A percentile compares a stretch with the other conserved stretches of the same genome.
Evolutionary conservation across 805 yeast species (phyloP).

Genomic region (Candida cerambycidarum): DNA sequence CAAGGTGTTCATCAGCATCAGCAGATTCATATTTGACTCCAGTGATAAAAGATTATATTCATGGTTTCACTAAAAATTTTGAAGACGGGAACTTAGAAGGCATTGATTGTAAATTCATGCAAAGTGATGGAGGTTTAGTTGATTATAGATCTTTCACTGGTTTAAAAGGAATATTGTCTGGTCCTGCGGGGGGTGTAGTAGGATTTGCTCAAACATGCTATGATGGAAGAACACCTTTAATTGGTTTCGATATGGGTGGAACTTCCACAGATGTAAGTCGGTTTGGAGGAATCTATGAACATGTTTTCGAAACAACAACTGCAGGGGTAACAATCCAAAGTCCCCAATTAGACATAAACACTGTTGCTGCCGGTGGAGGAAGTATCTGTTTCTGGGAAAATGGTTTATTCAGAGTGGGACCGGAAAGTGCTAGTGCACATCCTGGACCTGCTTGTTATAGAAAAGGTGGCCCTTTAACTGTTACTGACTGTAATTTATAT

Average conservation of each 20-base stretch:
- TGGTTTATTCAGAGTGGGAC: conserved; percentile 68
- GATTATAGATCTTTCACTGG: conserved; percentile 20
- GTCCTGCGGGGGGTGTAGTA: conserved; percentile 27
- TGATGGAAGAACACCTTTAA: conserved; percentile 53
- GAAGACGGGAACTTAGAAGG: conserved; percentile 47
- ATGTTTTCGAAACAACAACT: conserved; percentile 78
- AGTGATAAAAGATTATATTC: conserved; percentile 63
- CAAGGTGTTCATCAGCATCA: conserved; percentile 74
- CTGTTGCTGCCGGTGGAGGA: conserved; percentile 45
- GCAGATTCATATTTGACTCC: conserved; percentile 87
- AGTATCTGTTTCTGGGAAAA: conserved; percentile 30
- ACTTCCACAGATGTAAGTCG: conserved; percentile 85
- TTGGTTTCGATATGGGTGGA: conserved; percentile 92
- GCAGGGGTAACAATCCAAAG: conserved; percentile 84
- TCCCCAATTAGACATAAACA: conserved; percentile 64
- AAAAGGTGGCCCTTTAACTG: conserved; percentile 80
- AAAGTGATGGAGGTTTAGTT: conserved; percentile 23
- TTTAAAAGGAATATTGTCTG: conserved; percentile 20
- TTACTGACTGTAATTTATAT: conserved; percentile 79
- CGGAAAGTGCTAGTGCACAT: conserved; percentile 83
- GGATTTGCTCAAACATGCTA: conserved; percentile 21
- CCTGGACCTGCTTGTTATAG: conserved; percentile 90
- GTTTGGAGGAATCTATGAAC: conserved; percentile 67
- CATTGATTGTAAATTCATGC: conserved; percentile 22
- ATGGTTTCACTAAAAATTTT: conserved; percentile 62